phyloP scores from a whole-genome alignment of 306 rosid species.

The Pyrus bretschneideri region DNA sequence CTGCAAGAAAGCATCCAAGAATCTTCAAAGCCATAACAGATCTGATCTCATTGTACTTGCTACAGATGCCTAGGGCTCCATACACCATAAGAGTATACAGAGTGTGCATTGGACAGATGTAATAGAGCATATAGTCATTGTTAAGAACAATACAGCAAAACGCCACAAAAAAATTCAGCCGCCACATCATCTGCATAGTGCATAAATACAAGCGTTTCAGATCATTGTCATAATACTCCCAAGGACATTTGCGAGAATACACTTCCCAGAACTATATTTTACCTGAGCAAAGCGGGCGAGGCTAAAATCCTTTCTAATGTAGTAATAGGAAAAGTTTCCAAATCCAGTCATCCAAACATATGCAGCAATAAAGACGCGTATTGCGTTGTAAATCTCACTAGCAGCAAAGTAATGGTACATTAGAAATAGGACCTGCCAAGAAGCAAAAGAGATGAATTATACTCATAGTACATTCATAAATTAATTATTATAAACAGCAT shows the following conservation, averaged over 20 bases:
- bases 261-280: conserved; percentile 9
- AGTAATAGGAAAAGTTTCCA: conserved; percentile 97
- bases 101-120: conserved; percentile 98
- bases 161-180: conserved; percentile 83
- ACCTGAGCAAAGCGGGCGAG: conserved; percentile 95
- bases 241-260: background rate
- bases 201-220: conserved; percentile 3
- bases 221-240: background rate
- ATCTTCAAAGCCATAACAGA: conserved; percentile 78
- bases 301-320: conserved; percentile 90
- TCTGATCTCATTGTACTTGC: conserved; percentile 76
- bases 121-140: conserved; percentile 92
- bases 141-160: conserved; percentile 89
- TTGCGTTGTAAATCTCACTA: conserved; percentile 91
- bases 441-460: background rate
- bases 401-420: conserved; percentile 99
- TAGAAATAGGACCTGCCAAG: conserved; percentile 78
- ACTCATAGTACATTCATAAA: background rate
- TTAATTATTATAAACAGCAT: background rate
- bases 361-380: conserved; percentile 93
- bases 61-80: conserved; percentile 89
- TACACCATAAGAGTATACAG: conserved; percentile 97
- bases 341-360: conserved; percentile 99
- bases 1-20: conserved; percentile 82
- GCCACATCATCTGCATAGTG: conserved; percentile 96